Evolutionary conservation across 1,139 yeast genomes (phyloP).

Genomic region (Spathaspora sp.): DNA sequence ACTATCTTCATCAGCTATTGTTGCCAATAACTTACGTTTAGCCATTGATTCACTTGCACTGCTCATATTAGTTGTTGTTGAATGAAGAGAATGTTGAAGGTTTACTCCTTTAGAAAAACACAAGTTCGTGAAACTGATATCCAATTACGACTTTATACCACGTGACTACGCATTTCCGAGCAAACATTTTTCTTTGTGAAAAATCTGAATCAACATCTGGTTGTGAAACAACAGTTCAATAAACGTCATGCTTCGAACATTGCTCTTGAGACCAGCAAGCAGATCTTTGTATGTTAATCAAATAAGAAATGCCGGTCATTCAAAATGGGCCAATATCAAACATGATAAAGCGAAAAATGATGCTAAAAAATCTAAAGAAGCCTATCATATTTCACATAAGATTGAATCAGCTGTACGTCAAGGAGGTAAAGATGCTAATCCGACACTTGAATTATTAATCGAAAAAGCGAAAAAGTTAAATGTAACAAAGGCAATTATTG

Average conservation of each 20-base stretch:
- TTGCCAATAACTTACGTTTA: conserved; percentile 81
- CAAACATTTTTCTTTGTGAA: background rate
- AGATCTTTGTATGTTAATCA: background rate
- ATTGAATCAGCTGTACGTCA: conserved; percentile 71
- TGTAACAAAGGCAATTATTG: conserved; percentile 82
- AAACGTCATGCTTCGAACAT: background rate
- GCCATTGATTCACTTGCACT: conserved; percentile 45
- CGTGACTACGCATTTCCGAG: too few relatives aligned
- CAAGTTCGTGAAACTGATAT: background rate
- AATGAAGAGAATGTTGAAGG: background rate
- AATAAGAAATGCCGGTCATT: conserved; percentile 62
- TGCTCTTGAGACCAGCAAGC: background rate
- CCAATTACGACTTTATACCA: background rate
- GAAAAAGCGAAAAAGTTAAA: conserved; percentile 78
- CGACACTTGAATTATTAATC: conserved; percentile 69
- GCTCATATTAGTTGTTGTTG: conserved; percentile 8
- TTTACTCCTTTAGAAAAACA: background rate
- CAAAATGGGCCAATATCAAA: conserved; percentile 93
- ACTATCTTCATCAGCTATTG: conserved; percentile 96
- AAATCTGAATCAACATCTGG: background rate
- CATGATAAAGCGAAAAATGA: conserved; percentile 95
- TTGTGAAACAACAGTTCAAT: background rate
- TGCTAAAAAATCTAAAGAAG: conserved; percentile 67
- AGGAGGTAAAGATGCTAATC: conserved; percentile 60
- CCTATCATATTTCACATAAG: conserved; percentile 70